Evolutionary conservation across 495 filamentous ascomycete species (phyloP).

Genomic region (Aspergillus kassunensis): DNA sequence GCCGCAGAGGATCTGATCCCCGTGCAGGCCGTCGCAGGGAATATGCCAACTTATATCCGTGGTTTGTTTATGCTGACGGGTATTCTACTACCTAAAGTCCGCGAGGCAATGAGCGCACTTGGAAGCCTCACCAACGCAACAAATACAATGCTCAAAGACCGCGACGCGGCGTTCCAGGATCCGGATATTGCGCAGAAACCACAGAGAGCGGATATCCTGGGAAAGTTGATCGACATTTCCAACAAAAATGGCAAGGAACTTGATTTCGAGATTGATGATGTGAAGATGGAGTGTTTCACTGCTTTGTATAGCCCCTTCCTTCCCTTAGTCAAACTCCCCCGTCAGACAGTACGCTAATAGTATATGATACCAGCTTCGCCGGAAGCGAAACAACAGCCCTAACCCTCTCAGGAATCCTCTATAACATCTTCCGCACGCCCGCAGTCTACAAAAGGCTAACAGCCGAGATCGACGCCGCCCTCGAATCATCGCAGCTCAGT

Average conservation of each 20-base stretch:
- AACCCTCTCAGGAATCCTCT: conserved; percentile 56
- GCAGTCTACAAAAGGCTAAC: conserved; percentile 40
- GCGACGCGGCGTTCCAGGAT: neutral
- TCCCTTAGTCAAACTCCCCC: too few species aligned
- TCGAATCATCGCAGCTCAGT: conserved; percentile 9
- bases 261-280: conserved; percentile 19
- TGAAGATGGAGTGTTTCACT: conserved; percentile 18
- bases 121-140: conserved; percentile 14
- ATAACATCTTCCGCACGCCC: conserved; percentile 54
- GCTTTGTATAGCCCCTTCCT: conserved; percentile 20
- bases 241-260: conserved; percentile 10
- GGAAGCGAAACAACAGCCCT: conserved; percentile 59
- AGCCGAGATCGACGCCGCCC: conserved; percentile 51
- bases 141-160: conserved; percentile 11
- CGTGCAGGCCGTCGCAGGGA: conserved; percentile 20
- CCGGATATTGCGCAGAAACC: neutral
- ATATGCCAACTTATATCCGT: conserved; percentile 23
- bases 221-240: conserved; percentile 13
- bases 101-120: conserved; percentile 15
- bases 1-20: conserved; percentile 23
- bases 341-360: conserved; percentile 2
- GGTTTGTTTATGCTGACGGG: conserved; percentile 17
- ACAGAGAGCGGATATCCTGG: conserved; percentile 17
- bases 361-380: conserved; percentile 13
- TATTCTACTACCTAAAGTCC: conserved; percentile 8